Evolutionary conservation across 306 rosid species (phyloP), one percentile per base, ranked within the genome.

Genomic region (Cajanus cajan): DNA sequence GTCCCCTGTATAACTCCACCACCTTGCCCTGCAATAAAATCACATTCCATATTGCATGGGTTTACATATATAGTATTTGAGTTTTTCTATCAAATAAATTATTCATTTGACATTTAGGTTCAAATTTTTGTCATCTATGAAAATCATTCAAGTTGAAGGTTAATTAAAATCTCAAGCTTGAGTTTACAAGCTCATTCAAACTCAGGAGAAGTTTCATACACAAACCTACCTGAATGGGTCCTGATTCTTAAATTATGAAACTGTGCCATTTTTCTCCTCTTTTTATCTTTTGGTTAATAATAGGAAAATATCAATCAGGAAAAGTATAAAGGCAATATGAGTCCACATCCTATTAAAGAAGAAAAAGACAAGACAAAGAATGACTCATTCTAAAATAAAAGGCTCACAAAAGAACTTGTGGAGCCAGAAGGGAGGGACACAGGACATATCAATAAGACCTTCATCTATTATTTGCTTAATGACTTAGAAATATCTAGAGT

Each of bases 1-100:
- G 98, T 90, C 52, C 98, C 98, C 82, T 92, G 98, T 67, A 94
- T 94, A 28, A 94, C 97, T 83, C 98, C 97, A 77, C 97, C 98
- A 61, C 97, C 98, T 78, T 85, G 71, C 58, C 97, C 97, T 94
- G 86, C 82, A 94, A 66, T 71, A 77, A 73, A 82, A 61, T 78
- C 74, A 71, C 71, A 78, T 68, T 18, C 36, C 66, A 39, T 48
- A 45, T 67, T 59, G 74, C 52, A 16, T 10, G 50, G 68, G 80
- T 63, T 62, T 78, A 68, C 48, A 39, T 48, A 18, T 28, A 44
- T 28, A 51, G 24, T 14, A 63, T 52, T 67, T n/a, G 24, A 47
- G 19, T 55, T 40, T 63, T 40, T 75, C 55, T 78, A 15, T 41
- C 58, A 37, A 51, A 64, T 25, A 55, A 57, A 55, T 2, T 16